These are phyloP conservation scores for Salix caprea DNA, from an alignment of 345 rosid genomes.

Conservation along the genomic window DNA sequence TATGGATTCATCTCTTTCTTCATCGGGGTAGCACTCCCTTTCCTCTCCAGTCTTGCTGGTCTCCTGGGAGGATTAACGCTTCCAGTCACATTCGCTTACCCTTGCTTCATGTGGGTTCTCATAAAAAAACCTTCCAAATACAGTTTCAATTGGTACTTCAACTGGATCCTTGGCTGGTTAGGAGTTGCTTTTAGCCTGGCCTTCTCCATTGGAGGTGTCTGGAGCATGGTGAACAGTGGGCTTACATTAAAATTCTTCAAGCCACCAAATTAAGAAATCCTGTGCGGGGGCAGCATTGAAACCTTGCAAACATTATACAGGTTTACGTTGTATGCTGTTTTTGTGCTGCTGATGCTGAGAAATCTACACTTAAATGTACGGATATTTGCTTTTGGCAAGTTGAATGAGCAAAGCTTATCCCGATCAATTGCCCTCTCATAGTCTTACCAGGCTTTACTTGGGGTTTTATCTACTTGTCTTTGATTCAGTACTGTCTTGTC, in stretches of 20 bases:
- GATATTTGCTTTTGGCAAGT: too few species aligned
- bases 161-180: constrained; percentile 92
- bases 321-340: not conserved
- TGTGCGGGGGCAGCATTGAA: not conserved
- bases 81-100: constrained; percentile 92
- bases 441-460: not conserved
- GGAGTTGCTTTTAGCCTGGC: constrained; percentile 89
- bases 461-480: not conserved
- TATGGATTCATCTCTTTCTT: constrained; percentile 75
- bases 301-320: not conserved
- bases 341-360: too few species aligned
- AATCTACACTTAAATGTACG: too few species aligned
- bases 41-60: constrained; percentile 87
- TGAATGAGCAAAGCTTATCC: not conserved
- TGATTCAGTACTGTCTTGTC: not conserved
- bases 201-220: constrained; percentile 86
- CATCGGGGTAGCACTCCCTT: constrained; percentile 92
- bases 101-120: constrained; percentile 98
- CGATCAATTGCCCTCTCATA: too few species aligned
- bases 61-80: constrained; percentile 89
- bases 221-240: constrained; percentile 86
- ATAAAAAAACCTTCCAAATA: constrained; percentile 72
- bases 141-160: constrained; percentile 93
- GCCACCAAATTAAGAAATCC: constrained; percentile 54
- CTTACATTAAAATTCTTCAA: constrained; percentile 87